phyloP scores from a whole-genome alignment of 2,329 filamentous ascomycete genomes.

The Xylaria arbuscula region DNA sequence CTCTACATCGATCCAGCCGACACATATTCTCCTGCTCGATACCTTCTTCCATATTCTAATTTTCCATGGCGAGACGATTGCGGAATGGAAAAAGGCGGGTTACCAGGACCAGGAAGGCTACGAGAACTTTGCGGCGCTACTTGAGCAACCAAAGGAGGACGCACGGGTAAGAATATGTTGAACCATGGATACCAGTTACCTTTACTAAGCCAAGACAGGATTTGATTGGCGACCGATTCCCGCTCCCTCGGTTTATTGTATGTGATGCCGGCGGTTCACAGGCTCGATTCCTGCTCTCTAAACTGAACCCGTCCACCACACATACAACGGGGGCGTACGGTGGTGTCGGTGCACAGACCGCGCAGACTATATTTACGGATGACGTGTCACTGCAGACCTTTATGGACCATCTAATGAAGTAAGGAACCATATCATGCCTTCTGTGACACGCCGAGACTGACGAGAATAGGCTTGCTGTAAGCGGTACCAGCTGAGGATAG shows the following conservation, averaged over 20 bases:
- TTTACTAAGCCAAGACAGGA: constrained; percentile 66
- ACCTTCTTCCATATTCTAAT: constrained; percentile 99
- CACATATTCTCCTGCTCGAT: constrained; percentile 92
- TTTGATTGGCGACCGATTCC: constrained; percentile 96
- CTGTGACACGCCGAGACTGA: constrained; percentile 9
- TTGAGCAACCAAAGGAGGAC: constrained; percentile 96
- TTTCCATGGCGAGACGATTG: constrained; percentile 97
- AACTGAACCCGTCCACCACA: constrained; percentile 96
- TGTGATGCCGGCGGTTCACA: constrained; percentile 99
- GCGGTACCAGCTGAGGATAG: constrained; percentile 66
- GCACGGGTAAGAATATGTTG: constrained; percentile 74
- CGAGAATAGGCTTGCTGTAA: constrained; percentile 65
- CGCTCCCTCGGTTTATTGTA: constrained; percentile 97
- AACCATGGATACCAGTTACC: constrained; percentile 15
- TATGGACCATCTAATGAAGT: constrained; percentile 99
- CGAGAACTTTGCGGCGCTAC: constrained; percentile 88
- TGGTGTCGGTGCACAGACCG: constrained; percentile 83
- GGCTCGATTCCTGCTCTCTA: constrained; percentile 94
- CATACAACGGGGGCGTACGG: constrained; percentile 94
- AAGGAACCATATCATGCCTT: constrained; percentile 54
- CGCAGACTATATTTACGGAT: constrained; percentile 98
- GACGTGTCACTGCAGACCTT: constrained; percentile 98
- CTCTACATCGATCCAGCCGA: constrained; percentile 94
- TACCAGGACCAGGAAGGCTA: constrained; percentile 99
- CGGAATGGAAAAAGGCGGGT: constrained; percentile 96